Evolutionary conservation across 78 protist genomes (phyloP).

Genomic region (Monocercomonoides exilis): DNA sequence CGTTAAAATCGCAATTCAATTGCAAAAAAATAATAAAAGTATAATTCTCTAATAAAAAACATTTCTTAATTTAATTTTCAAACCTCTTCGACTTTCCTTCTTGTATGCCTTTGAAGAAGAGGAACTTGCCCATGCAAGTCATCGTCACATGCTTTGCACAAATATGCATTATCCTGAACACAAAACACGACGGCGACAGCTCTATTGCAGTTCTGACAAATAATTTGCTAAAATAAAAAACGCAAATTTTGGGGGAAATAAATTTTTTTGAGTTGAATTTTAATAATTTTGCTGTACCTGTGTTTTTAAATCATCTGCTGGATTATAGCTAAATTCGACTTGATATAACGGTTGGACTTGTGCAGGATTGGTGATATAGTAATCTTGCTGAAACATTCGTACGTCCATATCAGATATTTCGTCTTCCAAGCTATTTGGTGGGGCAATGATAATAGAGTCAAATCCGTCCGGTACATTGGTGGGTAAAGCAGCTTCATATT

Average conservation of each 20-base stretch:
- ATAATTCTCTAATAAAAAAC: neutral
- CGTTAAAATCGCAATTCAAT: no score
- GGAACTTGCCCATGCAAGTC: conserved; percentile 10
- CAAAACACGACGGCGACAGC: conserved; percentile 22
- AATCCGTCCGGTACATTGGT: neutral
- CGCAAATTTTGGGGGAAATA: neutral
- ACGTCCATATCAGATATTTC: neutral
- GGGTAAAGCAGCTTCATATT: neutral
- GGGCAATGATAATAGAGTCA: neutral
- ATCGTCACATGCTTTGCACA: conserved; percentile 26
- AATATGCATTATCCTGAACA: neutral
- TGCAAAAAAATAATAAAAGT: no score
- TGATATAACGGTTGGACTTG: conserved; percentile 33
- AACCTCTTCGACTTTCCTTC: conserved; percentile 19
- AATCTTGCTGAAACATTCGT: conserved; percentile 1
- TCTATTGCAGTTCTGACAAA: conserved; percentile 22
- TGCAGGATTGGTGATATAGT: conserved; percentile 20
- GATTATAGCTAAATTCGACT: conserved; percentile 34
- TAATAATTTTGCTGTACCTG: no score
- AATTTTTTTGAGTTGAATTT: no score
- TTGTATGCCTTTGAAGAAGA: conserved; percentile 15
- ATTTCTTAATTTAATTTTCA: no score
- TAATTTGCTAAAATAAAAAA: neutral
- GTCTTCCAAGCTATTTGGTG: neutral
- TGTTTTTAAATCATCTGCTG: conserved; percentile 14